Percentiles rank a stretch among this genome's conserved stretches.
Evolutionary conservation across 495 filamentous ascomycete species (phyloP).

Genomic region (Thermochaetoides thermophila): DNA sequence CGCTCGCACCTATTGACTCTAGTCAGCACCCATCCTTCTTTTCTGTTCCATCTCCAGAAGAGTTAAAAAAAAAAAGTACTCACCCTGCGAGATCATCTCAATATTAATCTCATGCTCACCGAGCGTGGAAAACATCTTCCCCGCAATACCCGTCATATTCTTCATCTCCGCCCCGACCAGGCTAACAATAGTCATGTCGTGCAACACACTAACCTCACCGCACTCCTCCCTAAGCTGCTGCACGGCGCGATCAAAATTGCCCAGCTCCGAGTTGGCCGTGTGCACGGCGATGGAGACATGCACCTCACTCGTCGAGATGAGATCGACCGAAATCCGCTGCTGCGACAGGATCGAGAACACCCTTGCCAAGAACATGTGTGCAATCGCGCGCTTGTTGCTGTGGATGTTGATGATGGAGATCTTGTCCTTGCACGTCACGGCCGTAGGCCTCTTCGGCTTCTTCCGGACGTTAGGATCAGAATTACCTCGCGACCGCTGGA

Average conservation of each 20-base stretch:
- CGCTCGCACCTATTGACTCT: constrained; percentile 57
- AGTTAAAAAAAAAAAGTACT: constrained; percentile 13
- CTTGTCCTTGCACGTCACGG: constrained; percentile 88
- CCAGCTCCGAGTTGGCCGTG: constrained; percentile 49
- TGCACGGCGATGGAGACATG: constrained; percentile 94
- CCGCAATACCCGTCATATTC: constrained; percentile 81
- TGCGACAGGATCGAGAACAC: constrained; percentile 78
- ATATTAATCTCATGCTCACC: constrained; percentile 83
- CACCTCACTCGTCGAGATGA: constrained; percentile 88
- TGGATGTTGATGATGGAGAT: constrained; percentile 91
- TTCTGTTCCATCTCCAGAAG: not conserved
- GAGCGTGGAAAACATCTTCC: constrained; percentile 76
- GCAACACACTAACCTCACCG: constrained; percentile 72
- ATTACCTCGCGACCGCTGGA: constrained; percentile 25
- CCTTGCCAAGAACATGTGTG: constrained; percentile 81
- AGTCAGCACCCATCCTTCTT: too few relatives aligned
- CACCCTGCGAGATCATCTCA: constrained; percentile 96
- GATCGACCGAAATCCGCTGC: constrained; percentile 68
- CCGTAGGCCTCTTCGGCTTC: constrained; percentile 49
- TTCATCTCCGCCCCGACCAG: constrained; percentile 90
- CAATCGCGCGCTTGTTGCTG: constrained; percentile 60
- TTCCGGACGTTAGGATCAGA: constrained; percentile 29
- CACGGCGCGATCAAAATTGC: constrained; percentile 49
- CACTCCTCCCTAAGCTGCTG: constrained; percentile 52
- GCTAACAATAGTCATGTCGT: constrained; percentile 81